Percentiles rank a stretch among this genome's conserved stretches.
Evolutionary conservation across 108 stramenopile genomes (phyloP).

Genomic region (Skeletonema marinoi): DNA sequence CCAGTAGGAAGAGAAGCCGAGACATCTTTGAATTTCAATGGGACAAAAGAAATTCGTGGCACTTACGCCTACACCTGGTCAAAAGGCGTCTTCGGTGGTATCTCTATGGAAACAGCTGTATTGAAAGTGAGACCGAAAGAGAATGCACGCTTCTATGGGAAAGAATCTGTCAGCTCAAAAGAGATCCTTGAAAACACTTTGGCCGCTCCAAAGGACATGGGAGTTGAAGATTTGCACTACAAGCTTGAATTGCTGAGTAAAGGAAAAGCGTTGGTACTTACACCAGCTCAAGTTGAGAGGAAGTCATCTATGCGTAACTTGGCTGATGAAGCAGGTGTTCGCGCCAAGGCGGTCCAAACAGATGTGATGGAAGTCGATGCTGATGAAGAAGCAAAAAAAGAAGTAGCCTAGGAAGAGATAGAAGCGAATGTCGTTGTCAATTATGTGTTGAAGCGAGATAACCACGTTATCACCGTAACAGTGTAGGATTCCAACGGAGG

Average conservation of each 20-base stretch:
- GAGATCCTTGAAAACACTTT: constrained; percentile 51
- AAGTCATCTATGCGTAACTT: constrained; percentile 3
- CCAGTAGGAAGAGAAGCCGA: constrained; percentile 39
- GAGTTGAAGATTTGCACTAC: constrained; percentile 30
- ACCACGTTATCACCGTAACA: background rate
- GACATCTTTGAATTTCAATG: constrained; percentile 24
- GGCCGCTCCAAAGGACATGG: constrained; percentile 43
- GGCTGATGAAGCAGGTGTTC: constrained; percentile 23
- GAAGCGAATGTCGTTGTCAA: too few species aligned
- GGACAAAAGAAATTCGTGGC: constrained; percentile 21
- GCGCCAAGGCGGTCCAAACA: background rate
- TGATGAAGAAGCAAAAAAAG: constrained; percentile 16
- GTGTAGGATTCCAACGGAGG: background rate
- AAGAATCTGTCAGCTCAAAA: constrained; percentile 20
- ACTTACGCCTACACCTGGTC: constrained; percentile 57
- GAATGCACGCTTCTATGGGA: constrained; percentile 73
- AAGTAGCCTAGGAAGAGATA: background rate
- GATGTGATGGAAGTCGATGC: constrained; percentile 38
- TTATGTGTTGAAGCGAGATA: background rate
- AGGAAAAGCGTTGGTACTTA: constrained; percentile 16
- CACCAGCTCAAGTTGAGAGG: constrained; percentile 5
- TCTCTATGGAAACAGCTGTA: constrained; percentile 73
- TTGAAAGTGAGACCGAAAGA: constrained; percentile 58
- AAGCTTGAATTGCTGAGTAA: constrained; percentile 33
- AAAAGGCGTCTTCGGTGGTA: constrained; percentile 70